Evolutionary conservation across 495 filamentous ascomycete species (phyloP).

Genomic region (Tuber calosporum): DNA sequence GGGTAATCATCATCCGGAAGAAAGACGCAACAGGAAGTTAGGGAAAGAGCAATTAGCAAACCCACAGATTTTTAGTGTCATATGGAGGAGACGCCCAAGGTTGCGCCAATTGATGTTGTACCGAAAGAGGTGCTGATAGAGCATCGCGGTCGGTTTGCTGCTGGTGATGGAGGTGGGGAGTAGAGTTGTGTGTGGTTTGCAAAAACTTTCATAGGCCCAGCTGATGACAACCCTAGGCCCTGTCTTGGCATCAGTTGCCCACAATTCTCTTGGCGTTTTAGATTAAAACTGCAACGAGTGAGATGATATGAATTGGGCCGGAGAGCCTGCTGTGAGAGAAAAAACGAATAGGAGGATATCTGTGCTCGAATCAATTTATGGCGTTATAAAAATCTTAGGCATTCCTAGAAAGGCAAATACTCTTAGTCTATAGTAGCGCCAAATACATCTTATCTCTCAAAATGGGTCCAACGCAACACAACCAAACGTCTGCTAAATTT

Average conservation of each 20-base stretch:
- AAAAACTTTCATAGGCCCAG: slow-evolving; percentile 24
- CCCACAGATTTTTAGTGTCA: slow-evolving; percentile 10
- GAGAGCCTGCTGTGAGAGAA: not conserved
- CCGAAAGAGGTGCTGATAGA: not conserved
- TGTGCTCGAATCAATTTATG: not conserved
- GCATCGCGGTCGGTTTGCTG: not conserved
- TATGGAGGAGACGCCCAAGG: not conserved
- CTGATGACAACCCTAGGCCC: slow-evolving; percentile 20
- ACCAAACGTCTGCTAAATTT: not conserved
- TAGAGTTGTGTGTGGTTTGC: not conserved
- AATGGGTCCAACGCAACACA: not conserved
- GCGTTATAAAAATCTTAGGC: not conserved
- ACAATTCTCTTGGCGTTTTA: slow-evolving; percentile 14
- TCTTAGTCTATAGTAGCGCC: not conserved
- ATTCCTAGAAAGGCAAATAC: not conserved
- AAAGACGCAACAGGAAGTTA: slow-evolving; percentile 9
- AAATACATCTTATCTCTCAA: not conserved
- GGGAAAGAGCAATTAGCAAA: not conserved
- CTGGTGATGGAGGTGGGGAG: slow-evolving; percentile 5
- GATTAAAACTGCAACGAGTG: not conserved
- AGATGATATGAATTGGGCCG: not conserved
- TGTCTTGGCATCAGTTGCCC: slow-evolving; percentile 7
- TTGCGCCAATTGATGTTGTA: not conserved
- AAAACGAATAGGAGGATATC: not conserved
- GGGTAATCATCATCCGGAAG: slow-evolving; percentile 32